Evolutionary conservation across 768 basidiomycete species (phyloP).

Genomic region (Xerocomellus chrysenteron): DNA sequence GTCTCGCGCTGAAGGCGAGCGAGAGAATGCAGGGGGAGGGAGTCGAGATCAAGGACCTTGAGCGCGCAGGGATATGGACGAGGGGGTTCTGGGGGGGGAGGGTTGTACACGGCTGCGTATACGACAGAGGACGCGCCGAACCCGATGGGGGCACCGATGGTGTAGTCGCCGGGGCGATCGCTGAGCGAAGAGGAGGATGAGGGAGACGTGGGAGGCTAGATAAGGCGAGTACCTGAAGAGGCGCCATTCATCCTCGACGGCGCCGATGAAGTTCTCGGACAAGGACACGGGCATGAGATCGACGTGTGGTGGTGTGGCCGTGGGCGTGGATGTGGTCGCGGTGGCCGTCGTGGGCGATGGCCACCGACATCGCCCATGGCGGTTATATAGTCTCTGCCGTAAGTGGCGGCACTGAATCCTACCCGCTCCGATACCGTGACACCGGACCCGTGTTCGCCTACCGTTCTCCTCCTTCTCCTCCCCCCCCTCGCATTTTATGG

Average conservation of each 20-base stretch:
- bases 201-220: background rate
- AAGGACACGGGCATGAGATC: constrained; percentile 19
- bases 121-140: constrained; percentile 93
- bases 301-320: background rate
- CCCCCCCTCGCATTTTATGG: constrained; percentile 45
- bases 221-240: constrained; percentile 60
- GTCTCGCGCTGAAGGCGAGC: constrained; percentile 80
- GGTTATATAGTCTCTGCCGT: too few relatives aligned
- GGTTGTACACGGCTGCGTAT: constrained; percentile 69
- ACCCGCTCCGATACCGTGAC: constrained; percentile 14
- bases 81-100: constrained; percentile 35
- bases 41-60: constrained; percentile 88
- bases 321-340: background rate
- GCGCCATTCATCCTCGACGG: constrained; percentile 82
- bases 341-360: background rate
- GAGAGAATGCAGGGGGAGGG: constrained; percentile 68
- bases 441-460: constrained; percentile 20
- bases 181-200: constrained; percentile 35
- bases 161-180: constrained; percentile 70
- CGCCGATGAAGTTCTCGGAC: constrained; percentile 60
- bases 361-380: too few relatives aligned
- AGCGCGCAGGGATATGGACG: constrained; percentile 66
- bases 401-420: background rate
- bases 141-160: constrained; percentile 75
- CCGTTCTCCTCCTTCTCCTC: background rate